Percentiles rank a stretch among this genome's conserved stretches.
Conservation (phyloP, 495 filamentous ascomycete species). For the Rhypophila decipiens region DNA sequence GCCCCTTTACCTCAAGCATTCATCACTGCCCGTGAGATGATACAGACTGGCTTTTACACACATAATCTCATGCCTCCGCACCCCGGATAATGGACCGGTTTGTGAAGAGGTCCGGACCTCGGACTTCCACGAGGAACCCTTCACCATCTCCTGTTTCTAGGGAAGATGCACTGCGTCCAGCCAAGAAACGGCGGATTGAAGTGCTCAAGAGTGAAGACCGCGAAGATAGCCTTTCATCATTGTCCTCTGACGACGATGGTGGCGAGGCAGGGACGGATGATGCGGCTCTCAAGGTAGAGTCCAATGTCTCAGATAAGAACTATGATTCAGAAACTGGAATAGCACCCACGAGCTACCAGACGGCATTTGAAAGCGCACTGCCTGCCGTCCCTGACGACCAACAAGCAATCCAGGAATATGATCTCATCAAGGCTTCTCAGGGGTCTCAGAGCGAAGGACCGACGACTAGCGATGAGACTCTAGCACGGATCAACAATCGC, state of each 20-base stretch:
- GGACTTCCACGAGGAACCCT: background rate
- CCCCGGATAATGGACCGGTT: constrained; percentile 30
- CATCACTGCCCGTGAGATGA: no score
- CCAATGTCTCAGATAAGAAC: background rate
- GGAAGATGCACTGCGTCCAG: constrained; percentile 16
- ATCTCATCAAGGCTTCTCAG: constrained; percentile 46
- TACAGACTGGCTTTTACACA: no score
- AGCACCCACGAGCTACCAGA: no score
- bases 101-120: constrained; percentile 14
- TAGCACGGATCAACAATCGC: constrained; percentile 28
- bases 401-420: constrained; percentile 76
- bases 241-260: constrained; percentile 1
- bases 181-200: constrained; percentile 28
- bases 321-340: no score
- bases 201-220: constrained; percentile 18
- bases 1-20: no score
- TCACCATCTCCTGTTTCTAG: background rate
- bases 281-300: background rate
- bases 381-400: constrained; percentile 60
- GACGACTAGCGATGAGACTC: constrained; percentile 33
- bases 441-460: constrained; percentile 9
- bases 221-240: constrained; percentile 3
- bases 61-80: no score
- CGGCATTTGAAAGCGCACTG: constrained; percentile 73
- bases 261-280: background rate